Conservation (phyloP, 441 rosid species). For the Mallotus repandus region DNA sequence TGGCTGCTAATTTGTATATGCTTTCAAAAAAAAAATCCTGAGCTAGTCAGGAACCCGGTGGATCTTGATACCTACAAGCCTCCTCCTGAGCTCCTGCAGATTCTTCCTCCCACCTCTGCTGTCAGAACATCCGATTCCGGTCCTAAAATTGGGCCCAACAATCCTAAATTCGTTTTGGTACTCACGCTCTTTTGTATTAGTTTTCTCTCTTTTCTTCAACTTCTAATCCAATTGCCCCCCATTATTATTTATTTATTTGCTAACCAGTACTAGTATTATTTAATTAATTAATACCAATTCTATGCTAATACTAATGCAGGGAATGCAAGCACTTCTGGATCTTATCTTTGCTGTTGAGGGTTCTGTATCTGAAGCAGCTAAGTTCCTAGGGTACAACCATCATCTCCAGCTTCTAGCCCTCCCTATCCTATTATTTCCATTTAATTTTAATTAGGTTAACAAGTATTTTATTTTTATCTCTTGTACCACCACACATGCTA, state of each 20-base stretch:
- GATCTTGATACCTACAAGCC: conserved; percentile 57
- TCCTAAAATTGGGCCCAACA: conserved; percentile 89
- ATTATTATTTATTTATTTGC: too few relatives aligned
- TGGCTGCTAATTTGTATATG: too few relatives aligned
- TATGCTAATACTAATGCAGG: conserved; percentile 35
- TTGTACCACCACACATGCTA: background rate
- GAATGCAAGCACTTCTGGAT: conserved; percentile 89
- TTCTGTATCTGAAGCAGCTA: conserved; percentile 79
- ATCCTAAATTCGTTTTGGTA: conserved; percentile 78
- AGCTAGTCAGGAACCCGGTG: conserved; percentile 62
- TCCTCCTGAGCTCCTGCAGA: conserved; percentile 79
- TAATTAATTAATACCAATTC: background rate
- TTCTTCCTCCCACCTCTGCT: conserved; percentile 77
- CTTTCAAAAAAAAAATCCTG: conserved; percentile 19
- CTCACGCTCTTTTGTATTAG: too few relatives aligned
- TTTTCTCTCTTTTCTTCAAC: too few relatives aligned
- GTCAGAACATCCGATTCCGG: conserved; percentile 59
- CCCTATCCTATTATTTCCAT: background rate
- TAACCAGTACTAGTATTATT: too few relatives aligned
- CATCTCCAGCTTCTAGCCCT: background rate
- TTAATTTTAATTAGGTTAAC: background rate
- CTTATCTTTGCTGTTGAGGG: conserved; percentile 71
- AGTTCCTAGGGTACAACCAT: conserved; percentile 54
- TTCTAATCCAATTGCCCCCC: too few relatives aligned
- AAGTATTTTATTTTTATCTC: background rate